These are phyloP conservation scores for Paxillus involutus DNA, from an alignment of 768 basidiomycete species.

Conservation along the genomic window DNA sequence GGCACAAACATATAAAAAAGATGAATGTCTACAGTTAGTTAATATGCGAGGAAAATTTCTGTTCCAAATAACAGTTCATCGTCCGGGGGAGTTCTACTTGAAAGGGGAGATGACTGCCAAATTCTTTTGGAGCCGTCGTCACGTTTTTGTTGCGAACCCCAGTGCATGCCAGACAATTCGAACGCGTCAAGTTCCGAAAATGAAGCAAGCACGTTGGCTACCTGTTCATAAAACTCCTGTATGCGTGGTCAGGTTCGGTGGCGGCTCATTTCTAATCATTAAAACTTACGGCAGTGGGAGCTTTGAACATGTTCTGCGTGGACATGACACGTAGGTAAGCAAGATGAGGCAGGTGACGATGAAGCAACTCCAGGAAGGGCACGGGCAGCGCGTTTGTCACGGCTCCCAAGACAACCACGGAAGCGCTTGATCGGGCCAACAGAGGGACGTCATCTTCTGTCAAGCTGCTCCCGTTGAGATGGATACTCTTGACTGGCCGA, in stretches of 20 bases:
- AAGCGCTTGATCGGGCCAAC: conserved; percentile 49
- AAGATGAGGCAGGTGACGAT: conserved; percentile 56
- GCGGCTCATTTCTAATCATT: conserved; percentile 1
- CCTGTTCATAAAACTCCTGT: conserved; percentile 63
- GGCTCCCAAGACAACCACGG: conserved; percentile 56
- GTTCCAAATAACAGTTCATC: conserved; percentile 33
- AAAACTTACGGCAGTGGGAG: conserved; percentile 50
- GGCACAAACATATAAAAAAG: conserved; percentile 8
- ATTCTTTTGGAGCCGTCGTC: conserved; percentile 42
- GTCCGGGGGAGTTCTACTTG: conserved; percentile 25
- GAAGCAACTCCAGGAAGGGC: conserved; percentile 56
- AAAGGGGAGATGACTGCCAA: conserved; percentile 55
- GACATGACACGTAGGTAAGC: conserved; percentile 67
- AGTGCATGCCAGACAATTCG: conserved; percentile 76
- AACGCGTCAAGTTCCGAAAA: conserved; percentile 64
- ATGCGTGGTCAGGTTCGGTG: conserved; percentile 20
- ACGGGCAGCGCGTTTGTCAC: conserved; percentile 59
- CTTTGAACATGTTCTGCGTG: conserved; percentile 48
- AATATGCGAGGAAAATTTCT: conserved; percentile 30
- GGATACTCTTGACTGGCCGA: conserved; percentile 63
- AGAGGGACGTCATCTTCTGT: conserved; percentile 53
- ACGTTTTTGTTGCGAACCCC: conserved; percentile 56
- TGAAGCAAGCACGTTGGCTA: conserved; percentile 54
- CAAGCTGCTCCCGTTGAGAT: conserved; percentile 61
- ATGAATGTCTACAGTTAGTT: conserved; percentile 19